Base-by-base conservation (phyloP, 2,329 filamentous ascomycete genomes). In the Fusarium nanum region DNA sequence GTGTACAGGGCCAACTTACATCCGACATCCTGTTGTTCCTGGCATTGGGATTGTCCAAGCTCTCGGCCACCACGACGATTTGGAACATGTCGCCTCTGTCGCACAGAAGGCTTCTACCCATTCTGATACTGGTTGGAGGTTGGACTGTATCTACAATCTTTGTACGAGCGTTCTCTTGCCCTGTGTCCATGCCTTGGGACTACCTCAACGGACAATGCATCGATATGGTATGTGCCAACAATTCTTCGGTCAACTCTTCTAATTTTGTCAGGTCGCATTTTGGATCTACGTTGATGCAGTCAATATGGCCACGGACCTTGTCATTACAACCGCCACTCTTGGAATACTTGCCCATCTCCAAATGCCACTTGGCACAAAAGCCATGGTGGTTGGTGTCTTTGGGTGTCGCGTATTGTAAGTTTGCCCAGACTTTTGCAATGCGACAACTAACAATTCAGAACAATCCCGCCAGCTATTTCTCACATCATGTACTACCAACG, bases 141-240 rank as follows among this genome's bases (percentile, higher is more conserved):
- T 64, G 60, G 60, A n/a, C 45, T 12, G 2, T 64, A 6, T 64
- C 60, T 13, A 32, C 60, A 0, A 18, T 42, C 2, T 16, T 64
- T 1, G 40, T 50, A 14, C 40, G 60, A 1, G 32, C 22, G 2
- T 65, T 64, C 8, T 45, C 60, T 6, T 64, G 60, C 14, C 58
- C 60, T 1, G 13, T 64, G 3, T 20, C 52, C 0, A 32, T 20
- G 12, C 25, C 61, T 3, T 64, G 45, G 45, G 27, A 64, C 16
- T 64, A 64, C 40, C 18, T 64, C 40, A 25, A 59, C 3, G 60
- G 61, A 12, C 14, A 18, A 18, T 64, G 60, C 8, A 57, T 64
- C 3, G 22, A 64, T 27, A 14, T 64, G 27, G 61, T 54, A 22
- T 2, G 40, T 53, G 6, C 16, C 5, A 10, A 18, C 16, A 4